These are phyloP conservation scores for Cruciata laevipes DNA, from an alignment of 257 asterid species.

Conservation along the genomic window DNA sequence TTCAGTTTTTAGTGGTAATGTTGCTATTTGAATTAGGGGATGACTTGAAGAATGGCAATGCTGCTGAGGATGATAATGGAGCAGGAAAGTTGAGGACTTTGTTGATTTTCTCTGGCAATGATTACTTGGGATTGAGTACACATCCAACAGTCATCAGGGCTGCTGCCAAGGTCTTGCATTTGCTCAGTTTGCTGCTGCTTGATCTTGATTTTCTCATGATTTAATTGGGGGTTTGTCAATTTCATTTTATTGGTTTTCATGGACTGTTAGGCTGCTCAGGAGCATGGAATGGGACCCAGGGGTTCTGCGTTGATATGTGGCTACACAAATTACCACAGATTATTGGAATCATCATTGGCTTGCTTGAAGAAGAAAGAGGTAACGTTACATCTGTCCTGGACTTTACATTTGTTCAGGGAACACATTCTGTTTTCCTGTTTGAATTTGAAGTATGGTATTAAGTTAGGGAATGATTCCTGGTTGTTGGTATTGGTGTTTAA, in stretches of 20 bases:
- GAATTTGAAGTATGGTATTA: neutral
- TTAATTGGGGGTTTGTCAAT: neutral
- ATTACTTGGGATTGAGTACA: conserved; percentile 89
- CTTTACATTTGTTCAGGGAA: neutral
- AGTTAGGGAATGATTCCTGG: neutral
- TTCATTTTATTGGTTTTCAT: neutral
- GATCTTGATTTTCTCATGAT: neutral
- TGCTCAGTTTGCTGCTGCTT: conserved; percentile 10
- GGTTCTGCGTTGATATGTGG: conserved; percentile 98
- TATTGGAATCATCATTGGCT: conserved; percentile 74
- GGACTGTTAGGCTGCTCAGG: conserved; percentile 59
- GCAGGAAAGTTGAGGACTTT: conserved; percentile 55
- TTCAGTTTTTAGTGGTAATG: neutral
- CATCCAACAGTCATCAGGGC: conserved; percentile 77
- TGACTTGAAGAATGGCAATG: conserved; percentile 27
- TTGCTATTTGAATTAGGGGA: conserved; percentile 41
- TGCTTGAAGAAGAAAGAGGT: conserved; percentile 85
- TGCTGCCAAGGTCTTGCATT: conserved; percentile 49
- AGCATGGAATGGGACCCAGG: conserved; percentile 98
- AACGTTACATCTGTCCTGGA: neutral
- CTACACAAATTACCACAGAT: conserved; percentile 81
- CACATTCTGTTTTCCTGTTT: neutral
- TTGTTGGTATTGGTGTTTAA: neutral
- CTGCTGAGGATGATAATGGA: conserved; percentile 24
- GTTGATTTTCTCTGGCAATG: conserved; percentile 82